A percentile compares a stretch with the other conserved stretches of the same genome.
Conservation (phyloP, 2,329 filamentous ascomycete species). For the Aspergillus pseudoglaucus region DNA sequence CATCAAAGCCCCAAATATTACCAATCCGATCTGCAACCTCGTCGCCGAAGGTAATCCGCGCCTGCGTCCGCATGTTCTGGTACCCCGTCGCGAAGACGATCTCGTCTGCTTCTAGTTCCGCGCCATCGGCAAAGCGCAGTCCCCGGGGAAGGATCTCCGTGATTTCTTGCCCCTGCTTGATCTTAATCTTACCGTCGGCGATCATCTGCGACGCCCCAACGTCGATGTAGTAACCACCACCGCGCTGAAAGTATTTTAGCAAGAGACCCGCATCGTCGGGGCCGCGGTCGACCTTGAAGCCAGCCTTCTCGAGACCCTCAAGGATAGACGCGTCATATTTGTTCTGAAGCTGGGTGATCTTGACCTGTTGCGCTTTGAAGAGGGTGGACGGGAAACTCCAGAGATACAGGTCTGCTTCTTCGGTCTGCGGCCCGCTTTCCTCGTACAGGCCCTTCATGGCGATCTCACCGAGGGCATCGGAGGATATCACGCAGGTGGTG, state of each 20-base stretch:
- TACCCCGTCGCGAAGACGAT: constrained; percentile 56
- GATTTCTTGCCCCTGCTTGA: constrained; percentile 58
- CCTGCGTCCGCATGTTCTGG: constrained; percentile 61
- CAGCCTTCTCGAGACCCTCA: constrained; percentile 47
- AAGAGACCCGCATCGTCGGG: constrained; percentile 53
- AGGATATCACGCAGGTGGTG: constrained; percentile 58
- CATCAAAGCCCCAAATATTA: constrained; percentile 58
- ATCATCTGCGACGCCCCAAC: constrained; percentile 59
- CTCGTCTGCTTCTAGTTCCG: constrained; percentile 56
- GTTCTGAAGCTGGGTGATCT: constrained; percentile 34
- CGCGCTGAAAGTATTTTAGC: constrained; percentile 58
- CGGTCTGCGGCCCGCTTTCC: constrained; percentile 49
- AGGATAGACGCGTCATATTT: constrained; percentile 31
- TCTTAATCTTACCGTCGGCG: constrained; percentile 56
- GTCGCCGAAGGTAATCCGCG: constrained; percentile 56
- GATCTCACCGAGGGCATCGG: constrained; percentile 47
- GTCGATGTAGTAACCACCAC: constrained; percentile 66
- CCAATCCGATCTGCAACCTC: constrained; percentile 52
- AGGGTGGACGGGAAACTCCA: constrained; percentile 55
- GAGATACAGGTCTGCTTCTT: constrained; percentile 59
- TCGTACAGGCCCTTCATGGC: constrained; percentile 47
- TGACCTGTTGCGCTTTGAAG: constrained; percentile 53
- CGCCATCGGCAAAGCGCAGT: constrained; percentile 50
- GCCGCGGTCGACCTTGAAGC: constrained; percentile 56
- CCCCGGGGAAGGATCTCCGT: constrained; percentile 45